Conservation (phyloP, 805 yeast genomes). For the Metschnikowia koreensis region DNA sequence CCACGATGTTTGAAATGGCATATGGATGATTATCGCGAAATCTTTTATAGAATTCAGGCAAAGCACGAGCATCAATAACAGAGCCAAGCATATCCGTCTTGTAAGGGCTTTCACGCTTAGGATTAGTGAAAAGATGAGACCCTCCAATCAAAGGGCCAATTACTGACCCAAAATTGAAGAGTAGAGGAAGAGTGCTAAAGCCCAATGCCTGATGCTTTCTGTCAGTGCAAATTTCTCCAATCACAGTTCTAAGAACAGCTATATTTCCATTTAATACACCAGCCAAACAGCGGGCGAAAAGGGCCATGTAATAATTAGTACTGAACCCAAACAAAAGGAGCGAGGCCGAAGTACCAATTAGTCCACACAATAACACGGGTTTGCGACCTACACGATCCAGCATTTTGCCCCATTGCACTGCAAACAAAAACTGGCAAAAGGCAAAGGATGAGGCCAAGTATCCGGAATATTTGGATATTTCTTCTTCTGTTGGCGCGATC, state of each 20-base stretch:
- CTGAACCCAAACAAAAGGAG: slow-evolving; percentile 54
- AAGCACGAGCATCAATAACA: neutral
- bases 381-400: slow-evolving; percentile 59
- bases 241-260: slow-evolving; percentile 59
- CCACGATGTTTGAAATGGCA: slow-evolving; percentile 52
- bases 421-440: slow-evolving; percentile 54
- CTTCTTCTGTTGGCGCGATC: slow-evolving; percentile 46
- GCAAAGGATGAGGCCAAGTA: slow-evolving; percentile 61
- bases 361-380: slow-evolving; percentile 49
- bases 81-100: neutral
- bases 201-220: slow-evolving; percentile 62
- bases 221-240: slow-evolving; percentile 60
- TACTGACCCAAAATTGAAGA: slow-evolving; percentile 60
- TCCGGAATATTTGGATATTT: slow-evolving; percentile 60
- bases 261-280: slow-evolving; percentile 65
- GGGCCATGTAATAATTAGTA: slow-evolving; percentile 49
- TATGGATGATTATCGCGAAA: slow-evolving; percentile 45
- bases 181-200: slow-evolving; percentile 57
- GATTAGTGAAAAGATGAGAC: slow-evolving; percentile 49
- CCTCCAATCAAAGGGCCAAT: slow-evolving; percentile 60
- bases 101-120: slow-evolving; percentile 26
- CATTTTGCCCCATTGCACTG: slow-evolving; percentile 59
- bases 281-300: slow-evolving; percentile 50
- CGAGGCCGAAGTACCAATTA: slow-evolving; percentile 50
- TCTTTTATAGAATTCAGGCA: slow-evolving; percentile 17